phyloP scores from a whole-genome alignment of 2,329 filamentous ascomycete genomes.

The Paraphaeosphaeria minitans region DNA sequence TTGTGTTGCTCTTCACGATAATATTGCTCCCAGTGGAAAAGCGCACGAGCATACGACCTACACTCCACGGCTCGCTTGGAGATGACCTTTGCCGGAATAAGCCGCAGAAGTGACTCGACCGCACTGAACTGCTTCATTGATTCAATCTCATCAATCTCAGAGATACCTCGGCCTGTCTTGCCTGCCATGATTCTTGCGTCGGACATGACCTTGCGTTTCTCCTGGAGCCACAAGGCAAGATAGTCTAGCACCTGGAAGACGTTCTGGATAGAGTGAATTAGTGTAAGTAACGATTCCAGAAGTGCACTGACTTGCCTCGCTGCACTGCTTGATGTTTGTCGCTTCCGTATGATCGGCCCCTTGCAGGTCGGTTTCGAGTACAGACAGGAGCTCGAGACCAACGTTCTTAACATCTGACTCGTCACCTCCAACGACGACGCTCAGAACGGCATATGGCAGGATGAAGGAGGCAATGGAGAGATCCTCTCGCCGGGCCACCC shows the following conservation, averaged over 20 bases:
- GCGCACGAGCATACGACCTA: conserved; percentile 85
- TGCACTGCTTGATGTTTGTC: conserved; percentile 82
- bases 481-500: conserved; percentile 85
- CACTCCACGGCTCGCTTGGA: conserved; percentile 90
- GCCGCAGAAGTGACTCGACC: conserved; percentile 74
- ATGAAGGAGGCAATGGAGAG: conserved; percentile 85
- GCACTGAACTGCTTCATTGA: conserved; percentile 61
- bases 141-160: conserved; percentile 58
- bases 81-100: conserved; percentile 72
- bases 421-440: conserved; percentile 76
- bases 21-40: conserved; percentile 95
- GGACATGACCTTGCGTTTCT: conserved; percentile 63
- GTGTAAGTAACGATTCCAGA: background rate
- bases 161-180: conserved; percentile 50
- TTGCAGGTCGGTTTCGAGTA: conserved; percentile 70
- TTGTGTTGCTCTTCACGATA: conserved; percentile 64
- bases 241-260: conserved; percentile 93
- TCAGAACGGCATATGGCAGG: conserved; percentile 83
- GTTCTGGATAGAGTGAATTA: conserved; percentile 60
- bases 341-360: conserved; percentile 62
- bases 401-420: conserved; percentile 69
- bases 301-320: conserved; percentile 68
- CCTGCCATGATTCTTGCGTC: conserved; percentile 50
- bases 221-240: conserved; percentile 84
- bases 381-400: conserved; percentile 72